These are phyloP conservation scores for Schizochytrium sp. DNA, from an alignment of 108 stramenopile genomes.

Conservation along the genomic window DNA sequence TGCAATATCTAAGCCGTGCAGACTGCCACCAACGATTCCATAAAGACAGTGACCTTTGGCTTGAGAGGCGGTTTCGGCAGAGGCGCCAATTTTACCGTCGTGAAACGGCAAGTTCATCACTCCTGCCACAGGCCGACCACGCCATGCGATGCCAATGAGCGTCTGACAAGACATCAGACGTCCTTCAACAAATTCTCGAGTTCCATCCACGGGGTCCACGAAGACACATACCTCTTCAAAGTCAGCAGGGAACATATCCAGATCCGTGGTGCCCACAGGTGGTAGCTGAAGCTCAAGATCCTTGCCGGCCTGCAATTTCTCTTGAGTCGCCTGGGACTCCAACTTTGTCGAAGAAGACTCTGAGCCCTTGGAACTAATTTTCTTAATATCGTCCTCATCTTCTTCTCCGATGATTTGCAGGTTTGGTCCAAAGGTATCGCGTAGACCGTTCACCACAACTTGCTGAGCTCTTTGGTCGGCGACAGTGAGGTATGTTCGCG, in stretches of 20 bases:
- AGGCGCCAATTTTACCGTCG: constrained; percentile 38
- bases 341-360: not conserved
- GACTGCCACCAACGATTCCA: constrained; percentile 73
- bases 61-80: not conserved
- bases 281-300: not conserved
- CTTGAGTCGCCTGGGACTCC: not conserved
- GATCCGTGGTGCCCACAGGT: not conserved
- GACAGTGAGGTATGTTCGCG: constrained; percentile 12
- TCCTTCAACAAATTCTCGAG: constrained; percentile 86
- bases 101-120: constrained; percentile 82
- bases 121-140: constrained; percentile 78
- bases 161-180: constrained; percentile 82
- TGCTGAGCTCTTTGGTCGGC: constrained; percentile 20
- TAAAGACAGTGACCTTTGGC: constrained; percentile 64
- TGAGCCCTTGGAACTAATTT: not conserved
- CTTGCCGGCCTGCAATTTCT: not conserved
- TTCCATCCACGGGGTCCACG: constrained; percentile 87
- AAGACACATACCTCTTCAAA: constrained; percentile 68
- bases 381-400: not conserved
- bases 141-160: constrained; percentile 80
- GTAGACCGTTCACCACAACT: not conserved
- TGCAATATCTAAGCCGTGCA: constrained; percentile 59
- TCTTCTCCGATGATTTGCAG: constrained; percentile 16
- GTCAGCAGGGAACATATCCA: not conserved
- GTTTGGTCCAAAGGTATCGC: not conserved